Conservation (phyloP, 2,329 filamentous ascomycete genomes). For the Botryosphaeria dothidea region DNA sequence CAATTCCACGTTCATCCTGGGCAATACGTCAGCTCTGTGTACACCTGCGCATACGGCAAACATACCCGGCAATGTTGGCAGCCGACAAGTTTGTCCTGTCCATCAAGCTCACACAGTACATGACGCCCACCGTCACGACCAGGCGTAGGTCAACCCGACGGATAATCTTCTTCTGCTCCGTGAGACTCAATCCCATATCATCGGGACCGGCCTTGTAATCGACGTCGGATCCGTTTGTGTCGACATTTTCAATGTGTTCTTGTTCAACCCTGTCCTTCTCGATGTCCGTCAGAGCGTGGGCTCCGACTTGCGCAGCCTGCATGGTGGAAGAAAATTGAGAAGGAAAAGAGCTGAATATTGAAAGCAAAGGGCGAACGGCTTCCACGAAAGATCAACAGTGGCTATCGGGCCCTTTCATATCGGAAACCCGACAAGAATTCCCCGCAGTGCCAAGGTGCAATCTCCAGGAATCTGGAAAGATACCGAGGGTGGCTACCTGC, state of each 20-base stretch:
- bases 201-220: not conserved
- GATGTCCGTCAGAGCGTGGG: not conserved
- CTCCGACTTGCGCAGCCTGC: conserved; percentile 1
- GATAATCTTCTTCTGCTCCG: conserved; percentile 69
- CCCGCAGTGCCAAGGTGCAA: conserved; percentile 2
- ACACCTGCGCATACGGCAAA: conserved; percentile 17
- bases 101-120: conserved; percentile 78
- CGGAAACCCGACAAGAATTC: not conserved
- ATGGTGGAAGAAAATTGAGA: not conserved
- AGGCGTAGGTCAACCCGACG: conserved; percentile 63
- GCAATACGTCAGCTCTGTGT: conserved; percentile 25
- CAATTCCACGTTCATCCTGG: conserved; percentile 43
- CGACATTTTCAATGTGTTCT: conserved; percentile 15
- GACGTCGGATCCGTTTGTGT: conserved; percentile 8
- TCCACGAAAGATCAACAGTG: not conserved
- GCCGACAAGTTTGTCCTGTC: conserved; percentile 76
- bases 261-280: conserved; percentile 14
- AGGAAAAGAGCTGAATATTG: not conserved
- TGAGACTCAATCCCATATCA: conserved; percentile 50
- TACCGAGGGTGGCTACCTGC: conserved; percentile 12
- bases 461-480: conserved; percentile 4
- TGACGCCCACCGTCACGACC: conserved; percentile 51
- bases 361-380: not conserved
- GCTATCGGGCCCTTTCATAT: conserved; percentile 6
- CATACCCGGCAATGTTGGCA: conserved; percentile 68